phyloP scores from a whole-genome alignment of 2,329 filamentous ascomycete species.

The Davidsoniella australis region DNA sequence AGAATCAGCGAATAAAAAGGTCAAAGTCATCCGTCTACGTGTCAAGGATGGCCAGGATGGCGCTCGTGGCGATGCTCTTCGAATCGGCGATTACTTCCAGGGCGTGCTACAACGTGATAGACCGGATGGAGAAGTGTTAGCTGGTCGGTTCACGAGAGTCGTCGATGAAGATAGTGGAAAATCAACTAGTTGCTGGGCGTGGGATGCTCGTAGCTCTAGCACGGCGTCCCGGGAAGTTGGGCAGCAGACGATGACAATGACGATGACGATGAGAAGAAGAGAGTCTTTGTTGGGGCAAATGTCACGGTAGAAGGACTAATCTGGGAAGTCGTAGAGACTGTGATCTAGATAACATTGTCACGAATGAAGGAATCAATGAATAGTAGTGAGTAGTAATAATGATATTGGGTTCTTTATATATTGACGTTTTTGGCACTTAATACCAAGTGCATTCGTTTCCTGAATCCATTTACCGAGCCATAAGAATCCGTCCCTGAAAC shows the following conservation, averaged over 20 bases:
- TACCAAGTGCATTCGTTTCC: too few species aligned
- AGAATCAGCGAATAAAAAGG: too few species aligned
- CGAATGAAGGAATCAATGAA: background rate
- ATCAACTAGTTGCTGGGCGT: background rate
- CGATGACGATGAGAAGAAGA: background rate
- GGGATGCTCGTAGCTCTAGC: conserved; percentile 2
- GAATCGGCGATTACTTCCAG: conserved; percentile 6
- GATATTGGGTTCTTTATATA: too few species aligned
- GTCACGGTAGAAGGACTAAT: background rate
- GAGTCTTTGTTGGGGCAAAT: background rate
- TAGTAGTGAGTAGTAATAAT: too few species aligned
- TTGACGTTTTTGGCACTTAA: background rate
- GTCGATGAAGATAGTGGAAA: background rate
- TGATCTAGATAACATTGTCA: background rate
- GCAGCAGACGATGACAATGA: background rate
- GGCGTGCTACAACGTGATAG: conserved; percentile 1
- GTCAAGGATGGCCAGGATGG: background rate
- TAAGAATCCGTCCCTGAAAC: too few species aligned
- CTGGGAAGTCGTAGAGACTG: conserved; percentile 4
- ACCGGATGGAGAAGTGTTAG: background rate
- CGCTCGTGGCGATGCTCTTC: conserved; percentile 1
- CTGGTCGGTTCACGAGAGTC: background rate
- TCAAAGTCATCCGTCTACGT: background rate
- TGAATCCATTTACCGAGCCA: too few species aligned
- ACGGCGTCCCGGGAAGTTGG: conserved; percentile 1